Base-by-base conservation (phyloP, 2,329 filamentous ascomycete genomes). In the Fonsecaea monophora region DNA sequence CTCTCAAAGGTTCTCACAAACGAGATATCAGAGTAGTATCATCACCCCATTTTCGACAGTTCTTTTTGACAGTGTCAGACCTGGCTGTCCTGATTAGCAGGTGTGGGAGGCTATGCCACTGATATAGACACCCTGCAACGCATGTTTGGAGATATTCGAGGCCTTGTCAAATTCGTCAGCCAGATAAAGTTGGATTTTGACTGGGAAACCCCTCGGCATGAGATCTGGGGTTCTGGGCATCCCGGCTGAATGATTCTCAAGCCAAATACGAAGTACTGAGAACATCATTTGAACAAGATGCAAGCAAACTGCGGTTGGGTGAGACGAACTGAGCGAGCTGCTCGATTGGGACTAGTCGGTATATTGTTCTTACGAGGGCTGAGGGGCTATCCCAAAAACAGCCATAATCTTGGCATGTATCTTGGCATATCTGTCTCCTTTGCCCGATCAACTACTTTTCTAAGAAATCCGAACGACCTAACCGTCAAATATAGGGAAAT, bases 351-450 rank as follows among this genome's bases (percentile, higher is more conserved):
- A 18, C 15, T 45, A 45, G 7, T 21, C 42, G 7, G 8, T 13
- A 18, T 21, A 8, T 8, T 9, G 2, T 25, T 25, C 1, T 25
- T 25, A 25, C 25, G 2, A 2, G 42, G 5, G 42, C n/a, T 45
- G 18, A 25, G 25, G 42, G 5, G 42, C 42, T 45, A 45, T 45
- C 8, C 42, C 42, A 4, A 45, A 45, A 21, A 45, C 1, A 13
- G 42, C 18, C 3, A 2, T 9, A 9, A 7, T 45, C 42, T 45
- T 45, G 42, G 42, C 42, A 45, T 45, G 6, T 45, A 4, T 50
- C 45, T 50, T 55, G 53, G 53, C 38, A 60, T 34, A 50, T 61
- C 60, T 62, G 53, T 56, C 60, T 37, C 25, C 38, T 55, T 62
- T 18, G 6, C 32, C 37, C 9, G 15, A 10, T 4, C 18, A 12